Evolutionary conservation across 1,284 basidiomycete species (phyloP), one percentile per base, ranked within the genome.

Genomic region (Paramarasmius palmivorus): DNA sequence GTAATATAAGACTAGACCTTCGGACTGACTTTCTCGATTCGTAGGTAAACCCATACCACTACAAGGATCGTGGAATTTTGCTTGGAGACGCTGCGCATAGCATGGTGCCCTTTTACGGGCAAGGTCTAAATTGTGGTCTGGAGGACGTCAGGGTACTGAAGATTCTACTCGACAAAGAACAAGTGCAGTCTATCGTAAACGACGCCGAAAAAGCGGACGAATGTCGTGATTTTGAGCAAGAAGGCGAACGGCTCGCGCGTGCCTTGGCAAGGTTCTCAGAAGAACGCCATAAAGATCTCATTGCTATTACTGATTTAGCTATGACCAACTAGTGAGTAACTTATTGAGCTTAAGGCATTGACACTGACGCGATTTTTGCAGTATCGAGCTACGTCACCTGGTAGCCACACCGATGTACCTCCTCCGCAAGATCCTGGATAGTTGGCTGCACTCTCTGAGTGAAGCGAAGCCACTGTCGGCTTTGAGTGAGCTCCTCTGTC

Each of bases 71-170:
- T 62, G 93, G 82, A 49, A 79, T 98, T 36, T 80, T 99, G 50
- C 75, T 99, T 47, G 96, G 96, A 46, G 96, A 99, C 71, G 88
- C 96, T 34, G 93, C 95, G 6, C 96, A 99, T 72, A 90, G 92
- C 39, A 98, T 98, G 94, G 92, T 95, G 20, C 96, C 96, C 47
- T 99, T 99, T 75, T 99, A 96, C 70, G 96, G 95, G 20, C 96
- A 99, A 77, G 96, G 96, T 17, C 81, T 99, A 61, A 99, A 99
- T 68, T 98, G 95, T 67, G 96, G 96, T 8, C 82, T 99, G 53
- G 96, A 99, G 74, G 96, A 99, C 70, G 95, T 99, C 56, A 85
- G 96, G 57, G 86, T 98, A 45, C 79, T 99, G 59, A 83, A 86
- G 55, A 79, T 86, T 32, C 74, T 94, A 53, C 78, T 98, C 60